phyloP scores from a whole-genome alignment of 2,329 filamentous ascomycete genomes.

The Colletotrichum musicola region DNA sequence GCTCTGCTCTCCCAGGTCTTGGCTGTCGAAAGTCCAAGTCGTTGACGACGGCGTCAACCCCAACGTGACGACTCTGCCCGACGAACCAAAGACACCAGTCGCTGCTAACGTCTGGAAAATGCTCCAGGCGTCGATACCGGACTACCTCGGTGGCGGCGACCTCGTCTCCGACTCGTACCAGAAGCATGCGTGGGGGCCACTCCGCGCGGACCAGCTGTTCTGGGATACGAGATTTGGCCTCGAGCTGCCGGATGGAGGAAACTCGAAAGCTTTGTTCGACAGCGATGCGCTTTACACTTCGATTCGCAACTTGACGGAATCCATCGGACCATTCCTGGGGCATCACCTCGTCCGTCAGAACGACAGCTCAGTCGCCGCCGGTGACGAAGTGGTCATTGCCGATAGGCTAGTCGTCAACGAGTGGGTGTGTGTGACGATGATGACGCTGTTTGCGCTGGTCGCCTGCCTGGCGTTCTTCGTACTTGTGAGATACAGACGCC shows the following conservation, averaged over 20 bases:
- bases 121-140: constrained; percentile 2
- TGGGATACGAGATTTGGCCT: background rate
- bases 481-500: background rate
- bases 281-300: constrained; percentile 10
- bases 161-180: background rate
- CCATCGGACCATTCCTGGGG: background rate
- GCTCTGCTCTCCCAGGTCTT: constrained; percentile 13
- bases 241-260: too few species aligned
- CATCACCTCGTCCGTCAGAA: constrained; percentile 12
- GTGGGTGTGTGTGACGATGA: constrained; percentile 21
- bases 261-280: background rate
- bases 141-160: background rate
- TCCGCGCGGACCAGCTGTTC: background rate
- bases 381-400: background rate
- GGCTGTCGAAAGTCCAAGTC: constrained; percentile 24
- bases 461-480: background rate
- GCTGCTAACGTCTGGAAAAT: constrained; percentile 10
- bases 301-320: constrained; percentile 2
- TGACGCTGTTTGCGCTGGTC: background rate
- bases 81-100: background rate
- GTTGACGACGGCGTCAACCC: constrained; percentile 18
- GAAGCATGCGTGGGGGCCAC: background rate
- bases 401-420: constrained; percentile 16
- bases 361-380: background rate
- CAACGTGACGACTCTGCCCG: background rate